Evolutionary conservation across 2,329 filamentous ascomycete genomes (phyloP).

Genomic region (Hypoxylon sp.): DNA sequence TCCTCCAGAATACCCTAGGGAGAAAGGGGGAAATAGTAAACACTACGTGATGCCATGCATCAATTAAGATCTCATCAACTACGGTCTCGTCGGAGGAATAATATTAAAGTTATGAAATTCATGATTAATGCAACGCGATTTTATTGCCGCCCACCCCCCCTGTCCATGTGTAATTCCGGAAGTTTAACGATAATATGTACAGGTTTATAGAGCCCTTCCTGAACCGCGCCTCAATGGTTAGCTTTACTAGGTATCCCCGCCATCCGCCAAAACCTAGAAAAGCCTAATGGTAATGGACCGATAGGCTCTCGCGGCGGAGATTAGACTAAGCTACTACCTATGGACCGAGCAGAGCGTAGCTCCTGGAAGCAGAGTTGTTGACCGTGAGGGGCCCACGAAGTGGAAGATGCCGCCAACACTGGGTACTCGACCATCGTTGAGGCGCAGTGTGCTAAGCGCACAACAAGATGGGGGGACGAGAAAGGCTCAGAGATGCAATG

Average conservation of each 20-base stretch:
- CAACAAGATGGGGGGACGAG: slow-evolving; percentile 12
- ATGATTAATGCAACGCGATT: slow-evolving; percentile 47
- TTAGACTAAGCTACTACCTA: slow-evolving; percentile 9
- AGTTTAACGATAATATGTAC: slow-evolving; percentile 51
- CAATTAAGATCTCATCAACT: background rate
- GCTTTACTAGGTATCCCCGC: slow-evolving; percentile 20
- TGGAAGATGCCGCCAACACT: slow-evolving; percentile 44
- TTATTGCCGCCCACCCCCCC: slow-evolving; percentile 43
- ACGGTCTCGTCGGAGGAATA: background rate
- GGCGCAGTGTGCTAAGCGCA: slow-evolving; percentile 41
- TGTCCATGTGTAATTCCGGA: slow-evolving; percentile 44
- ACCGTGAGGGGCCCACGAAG: slow-evolving; percentile 27
- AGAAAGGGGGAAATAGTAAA: background rate
- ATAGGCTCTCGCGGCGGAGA: slow-evolving; percentile 1
- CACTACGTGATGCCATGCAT: background rate
- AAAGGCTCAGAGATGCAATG: slow-evolving; percentile 43
- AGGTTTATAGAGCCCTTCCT: slow-evolving; percentile 39
- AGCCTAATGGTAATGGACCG: slow-evolving; percentile 17
- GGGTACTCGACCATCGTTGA: slow-evolving; percentile 40
- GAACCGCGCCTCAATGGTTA: slow-evolving; percentile 21
- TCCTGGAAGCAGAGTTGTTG: slow-evolving; percentile 1
- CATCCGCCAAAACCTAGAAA: slow-evolving; percentile 20
- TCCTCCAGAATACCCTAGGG: background rate
- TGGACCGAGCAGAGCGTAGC: slow-evolving; percentile 17
- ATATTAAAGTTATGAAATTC: slow-evolving; percentile 16